Evolutionary conservation across 306 rosid genomes (phyloP).

Genomic region (Chamaecrista fasciculata): DNA sequence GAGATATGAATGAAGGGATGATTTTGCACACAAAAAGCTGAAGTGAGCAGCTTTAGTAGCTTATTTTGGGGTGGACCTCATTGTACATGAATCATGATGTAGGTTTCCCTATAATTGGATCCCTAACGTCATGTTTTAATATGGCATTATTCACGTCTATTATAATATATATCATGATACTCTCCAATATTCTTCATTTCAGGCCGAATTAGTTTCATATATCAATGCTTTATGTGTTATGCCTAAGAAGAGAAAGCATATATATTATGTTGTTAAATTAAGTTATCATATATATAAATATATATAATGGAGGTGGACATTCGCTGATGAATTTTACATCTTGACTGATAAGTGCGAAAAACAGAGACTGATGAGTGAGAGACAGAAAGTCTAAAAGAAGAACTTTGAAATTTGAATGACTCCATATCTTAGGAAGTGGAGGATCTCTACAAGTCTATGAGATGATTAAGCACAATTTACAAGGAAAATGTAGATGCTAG

Average conservation of each 20-base stretch:
- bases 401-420: not conserved
- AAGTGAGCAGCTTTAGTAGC: not conserved
- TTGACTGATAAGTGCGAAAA: not conserved
- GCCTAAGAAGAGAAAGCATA: too few relatives aligned
- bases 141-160: not conserved
- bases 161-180: too few relatives aligned
- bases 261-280: too few relatives aligned
- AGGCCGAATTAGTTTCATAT: too few relatives aligned
- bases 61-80: conserved; percentile 5
- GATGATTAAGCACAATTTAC: not conserved
- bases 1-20: not conserved
- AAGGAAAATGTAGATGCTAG: not conserved
- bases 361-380: not conserved
- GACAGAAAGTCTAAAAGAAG: conserved; percentile 3
- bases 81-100: conserved; percentile 1
- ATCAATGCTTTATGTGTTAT: too few relatives aligned
- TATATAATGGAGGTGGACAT: too few relatives aligned
- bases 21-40: conserved; percentile 18
- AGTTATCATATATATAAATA: too few relatives aligned
- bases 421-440: not conserved
- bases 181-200: too few relatives aligned
- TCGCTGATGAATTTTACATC: not conserved
- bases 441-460: not conserved
- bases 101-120: not conserved
- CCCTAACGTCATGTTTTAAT: conserved; percentile 1